Base-by-base conservation (phyloP, 257 asterid species). In the Anisodus tanguticus region DNA sequence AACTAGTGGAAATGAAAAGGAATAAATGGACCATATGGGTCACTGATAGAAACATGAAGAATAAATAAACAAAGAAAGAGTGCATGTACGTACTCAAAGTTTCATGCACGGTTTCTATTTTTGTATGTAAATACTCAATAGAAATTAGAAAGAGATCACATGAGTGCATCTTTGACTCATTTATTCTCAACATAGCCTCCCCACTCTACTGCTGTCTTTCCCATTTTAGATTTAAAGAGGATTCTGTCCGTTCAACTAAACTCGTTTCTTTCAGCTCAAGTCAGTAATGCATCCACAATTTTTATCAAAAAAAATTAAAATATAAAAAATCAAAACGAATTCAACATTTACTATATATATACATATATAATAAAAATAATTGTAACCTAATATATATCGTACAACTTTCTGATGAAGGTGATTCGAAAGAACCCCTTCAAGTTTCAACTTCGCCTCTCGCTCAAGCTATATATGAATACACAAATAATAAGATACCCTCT, bases 91-190 rank as follows among this genome's bases (percentile, higher is more conserved):
- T 88, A 83, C 67, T 31, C 83, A 54, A 84, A 60, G 51, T 15
- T 90, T 87, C 90, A 87, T 91, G 91, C 93, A 91, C 83, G 91
- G 84, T 85, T 79, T 74, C 64, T 58, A 81, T 83, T 68, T 86
- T 63, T 79, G 85, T 67, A 63, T 84, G 69, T 4, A 31, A 57
- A 31, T 31, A 31, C 35, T 4, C 17, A 49, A 37, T 63, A 55
- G 69, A 82, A 15, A 49, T 22, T 63, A 55, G 69, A 82, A 15
- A 81, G 57, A 10, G 60, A 78, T 16, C 41, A 62, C 15, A 66
- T 31, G 70, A 59, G 53, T 45, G 85, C 37, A 85, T 54, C 37
- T 87, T 83, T 76, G 59, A 84, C 76, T 84, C 76, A 55, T 78
- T 37, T 54, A 47, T 41, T 79, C 68, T 54, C 78, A 79, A 54